Evolutionary conservation across 768 basidiomycete genomes (phyloP), one percentile per base, ranked within the genome.

Genomic region (Hygrophoropsis aurantiaca): DNA sequence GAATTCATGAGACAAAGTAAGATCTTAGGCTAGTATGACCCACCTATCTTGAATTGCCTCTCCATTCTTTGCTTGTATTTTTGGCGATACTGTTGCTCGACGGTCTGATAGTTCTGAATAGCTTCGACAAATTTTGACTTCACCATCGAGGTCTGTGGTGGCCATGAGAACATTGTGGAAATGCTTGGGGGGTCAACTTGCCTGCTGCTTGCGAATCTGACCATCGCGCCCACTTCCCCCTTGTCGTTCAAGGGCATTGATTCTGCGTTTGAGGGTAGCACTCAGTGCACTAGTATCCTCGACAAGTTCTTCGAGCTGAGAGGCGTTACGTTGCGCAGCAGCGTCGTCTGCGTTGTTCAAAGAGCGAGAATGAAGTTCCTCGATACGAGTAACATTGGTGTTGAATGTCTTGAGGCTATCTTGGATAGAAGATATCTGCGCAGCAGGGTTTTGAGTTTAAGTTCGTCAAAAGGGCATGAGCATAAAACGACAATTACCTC

Each of bases 11-110:
- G 18, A 23, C 32, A 11, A 35, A 34, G 18, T 1, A 10, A 32
- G 24, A 26, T 32, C 7, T 25, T 40, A 32, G 26, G 5, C 21
- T 19, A 45, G 36, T 24, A 32, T 32, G 26, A 58, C 69, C 44
- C 49, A 84, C 87, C 87, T 46, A 93, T 92, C 60, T 77, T 82
- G 61, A 88, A 77, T 64, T 94, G 87, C 36, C 87, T 74, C 65
- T 84, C 87, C 45, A 87, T 74, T 39, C 85, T 75, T 56, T 83
- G 78, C 59, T 74, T 82, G 58, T 82, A 78, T 59, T 78, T 82
- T 42, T 74, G 67, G 16, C 85, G 77, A 60, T 79, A 80, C 53
- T 86, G 82, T 52, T 82, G 82, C 63, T 91, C 90, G 20, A 87
- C 81, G 23, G 71, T 74, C 62, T 89, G 90, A 63, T 87, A 91